A percentile compares a stretch with the other conserved stretches of the same genome.
Evolutionary conservation across 1,284 basidiomycete species (phyloP).

Genomic region (Neotropicomus parvogracilis): DNA sequence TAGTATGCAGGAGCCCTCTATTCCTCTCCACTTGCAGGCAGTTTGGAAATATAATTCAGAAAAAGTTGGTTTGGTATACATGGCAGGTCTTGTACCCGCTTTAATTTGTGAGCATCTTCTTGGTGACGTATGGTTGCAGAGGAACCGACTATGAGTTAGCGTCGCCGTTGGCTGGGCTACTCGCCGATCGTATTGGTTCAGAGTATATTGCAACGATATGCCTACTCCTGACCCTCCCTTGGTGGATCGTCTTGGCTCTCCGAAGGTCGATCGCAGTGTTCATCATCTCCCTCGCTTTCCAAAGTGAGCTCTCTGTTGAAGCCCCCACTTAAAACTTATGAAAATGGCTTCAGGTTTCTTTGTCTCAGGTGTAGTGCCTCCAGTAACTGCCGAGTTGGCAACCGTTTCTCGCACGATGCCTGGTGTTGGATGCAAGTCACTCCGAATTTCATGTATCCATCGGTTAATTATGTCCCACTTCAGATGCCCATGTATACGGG

Average conservation of each 20-base stretch:
- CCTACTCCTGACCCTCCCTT: slow-evolving; percentile 58
- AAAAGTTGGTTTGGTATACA: slow-evolving; percentile 67
- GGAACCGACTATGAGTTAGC: slow-evolving; percentile 37
- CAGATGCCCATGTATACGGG: slow-evolving; percentile 61
- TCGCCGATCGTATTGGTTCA: slow-evolving; percentile 59
- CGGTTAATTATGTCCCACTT: slow-evolving; percentile 10
- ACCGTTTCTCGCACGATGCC: slow-evolving; percentile 49
- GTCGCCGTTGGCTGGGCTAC: slow-evolving; percentile 58
- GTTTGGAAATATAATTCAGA: slow-evolving; percentile 59
- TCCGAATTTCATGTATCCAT: not conserved
- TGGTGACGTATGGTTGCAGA: not conserved
- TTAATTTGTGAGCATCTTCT: slow-evolving; percentile 50
- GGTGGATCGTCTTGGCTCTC: slow-evolving; percentile 60
- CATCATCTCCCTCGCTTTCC: slow-evolving; percentile 53
- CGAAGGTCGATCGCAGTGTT: slow-evolving; percentile 55
- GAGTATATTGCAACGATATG: slow-evolving; percentile 53
- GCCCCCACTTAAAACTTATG: not conserved
- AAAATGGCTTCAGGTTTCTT: slow-evolving; percentile 49
- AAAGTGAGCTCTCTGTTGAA: slow-evolving; percentile 42
- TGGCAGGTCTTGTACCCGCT: slow-evolving; percentile 67
- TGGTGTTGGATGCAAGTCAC: slow-evolving; percentile 62
- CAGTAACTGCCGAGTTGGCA: slow-evolving; percentile 63
- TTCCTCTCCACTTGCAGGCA: slow-evolving; percentile 62
- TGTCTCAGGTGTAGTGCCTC: slow-evolving; percentile 52
- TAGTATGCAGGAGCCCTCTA: slow-evolving; percentile 57